Evolutionary conservation across 495 filamentous ascomycete genomes (phyloP).

Genomic region (Aspergillus mulundensis): DNA sequence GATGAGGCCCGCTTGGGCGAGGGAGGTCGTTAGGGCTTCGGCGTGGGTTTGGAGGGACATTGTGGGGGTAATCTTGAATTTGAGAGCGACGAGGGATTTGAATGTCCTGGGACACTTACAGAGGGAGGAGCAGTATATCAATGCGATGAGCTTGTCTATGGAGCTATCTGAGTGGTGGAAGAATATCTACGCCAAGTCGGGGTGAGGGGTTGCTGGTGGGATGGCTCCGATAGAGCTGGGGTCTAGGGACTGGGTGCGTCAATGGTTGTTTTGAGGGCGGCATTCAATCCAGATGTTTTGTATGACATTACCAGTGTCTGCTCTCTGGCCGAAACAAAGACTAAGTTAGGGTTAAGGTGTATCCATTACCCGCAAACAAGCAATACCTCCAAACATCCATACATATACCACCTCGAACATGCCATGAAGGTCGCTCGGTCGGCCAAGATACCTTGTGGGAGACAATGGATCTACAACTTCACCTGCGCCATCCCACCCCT

Average conservation of each 20-base stretch:
- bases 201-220: constrained; percentile 4
- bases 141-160: not conserved
- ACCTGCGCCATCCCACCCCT: not conserved
- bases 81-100: not conserved
- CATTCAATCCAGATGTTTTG: too few relatives aligned
- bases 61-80: not conserved
- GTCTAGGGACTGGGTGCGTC: too few relatives aligned
- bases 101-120: too few relatives aligned
- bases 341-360: too few relatives aligned
- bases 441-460: too few relatives aligned
- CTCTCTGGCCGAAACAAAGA: too few relatives aligned
- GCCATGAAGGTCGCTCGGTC: too few relatives aligned
- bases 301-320: too few relatives aligned
- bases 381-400: too few relatives aligned
- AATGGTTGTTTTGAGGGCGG: too few relatives aligned
- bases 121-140: constrained; percentile 1
- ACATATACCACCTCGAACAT: too few relatives aligned
- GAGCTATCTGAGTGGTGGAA: constrained; percentile 7
- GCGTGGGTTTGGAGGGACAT: constrained; percentile 6
- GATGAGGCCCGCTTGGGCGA: constrained; percentile 6
- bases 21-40: constrained; percentile 6
- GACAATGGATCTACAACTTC: constrained; percentile 5
- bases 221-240: not conserved
- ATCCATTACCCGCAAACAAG: too few relatives aligned
- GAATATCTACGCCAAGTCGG: not conserved